Base-by-base conservation (phyloP, 495 filamentous ascomycete species). In the Neohortaea acidophila region DNA sequence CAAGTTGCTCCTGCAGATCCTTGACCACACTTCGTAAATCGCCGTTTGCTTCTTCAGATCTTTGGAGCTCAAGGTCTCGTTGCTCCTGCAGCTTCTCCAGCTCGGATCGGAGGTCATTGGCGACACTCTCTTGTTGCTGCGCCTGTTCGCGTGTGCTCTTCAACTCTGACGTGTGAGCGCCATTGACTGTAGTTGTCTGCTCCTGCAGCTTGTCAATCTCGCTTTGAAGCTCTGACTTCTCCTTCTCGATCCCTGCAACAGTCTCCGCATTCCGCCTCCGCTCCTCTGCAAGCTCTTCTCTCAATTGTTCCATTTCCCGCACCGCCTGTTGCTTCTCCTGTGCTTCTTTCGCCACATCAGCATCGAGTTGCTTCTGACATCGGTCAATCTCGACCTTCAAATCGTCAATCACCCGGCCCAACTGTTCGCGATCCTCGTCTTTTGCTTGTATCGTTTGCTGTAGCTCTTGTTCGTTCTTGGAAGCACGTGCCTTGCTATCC, bases 341-440 rank as follows among this genome's bases (percentile, higher is more conserved):
- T 14, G 24, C 29, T 25, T 45, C 42, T 20, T 41, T 38, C 33
- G 14, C 29, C 4, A 45, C 43, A 38, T 50, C 47, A 3, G 45
- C 42, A 21, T 50, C 47, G 15, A 50, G 22, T 32, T 43, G 36
- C 12, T 21, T 19, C 33, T 50, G 47, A 41, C 42, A 45, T 6
- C 47, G 36, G 24, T 42, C 42, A 26, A 50, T 50, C 42, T 50
- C 47, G 14, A 27, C n/a, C 37, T 28, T 37, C 33, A 50, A 28
- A 3, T 50, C 47, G 1, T 33, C 33, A 21, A 50, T 34, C 1
- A 50, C 38, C 4, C 15, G 31, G 2, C 28, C 47, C 2, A 50
- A 30, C 21, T 43, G 14, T 3, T 26, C 30, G 8, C 29, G 27
- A 24, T 48, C 39, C 12, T 41, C 19, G 7, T 45, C 47, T 20